Conservation (phyloP, 495 filamentous ascomycete genomes). For the Daldinia vernicosa region DNA sequence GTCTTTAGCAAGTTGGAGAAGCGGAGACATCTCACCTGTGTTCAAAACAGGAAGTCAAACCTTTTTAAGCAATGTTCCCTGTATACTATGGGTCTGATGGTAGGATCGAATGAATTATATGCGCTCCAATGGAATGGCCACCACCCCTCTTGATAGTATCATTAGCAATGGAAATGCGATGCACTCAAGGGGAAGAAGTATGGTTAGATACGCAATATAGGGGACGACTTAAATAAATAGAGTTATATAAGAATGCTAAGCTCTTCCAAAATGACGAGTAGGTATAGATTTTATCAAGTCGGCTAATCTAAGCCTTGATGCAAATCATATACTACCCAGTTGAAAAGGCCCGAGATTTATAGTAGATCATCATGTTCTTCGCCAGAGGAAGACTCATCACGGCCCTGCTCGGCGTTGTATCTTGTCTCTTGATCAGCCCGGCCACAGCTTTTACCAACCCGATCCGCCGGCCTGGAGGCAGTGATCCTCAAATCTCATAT, state of each 20-base stretch:
- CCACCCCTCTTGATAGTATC: background rate
- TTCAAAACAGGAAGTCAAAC: constrained; percentile 11
- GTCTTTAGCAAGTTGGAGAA: background rate
- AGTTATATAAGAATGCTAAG: background rate
- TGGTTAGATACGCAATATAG: background rate
- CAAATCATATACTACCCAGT: background rate
- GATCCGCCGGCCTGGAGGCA: constrained; percentile 44
- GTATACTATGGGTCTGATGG: background rate
- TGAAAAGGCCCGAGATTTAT: background rate
- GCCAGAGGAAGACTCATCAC: constrained; percentile 7
- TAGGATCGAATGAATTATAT: background rate
- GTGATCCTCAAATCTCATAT: constrained; percentile 60
- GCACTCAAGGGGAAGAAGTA: background rate
- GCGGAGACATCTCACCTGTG: background rate
- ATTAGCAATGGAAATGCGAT: background rate
- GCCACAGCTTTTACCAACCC: constrained; percentile 49
- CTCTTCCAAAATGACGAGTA: background rate
- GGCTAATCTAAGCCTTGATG: background rate
- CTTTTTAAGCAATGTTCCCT: background rate
- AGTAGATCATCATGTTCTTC: constrained; percentile 21
- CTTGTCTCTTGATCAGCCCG: constrained; percentile 26
- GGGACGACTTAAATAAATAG: background rate
- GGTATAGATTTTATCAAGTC: background rate
- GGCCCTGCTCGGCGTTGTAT: constrained; percentile 12
- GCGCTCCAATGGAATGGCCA: constrained; percentile 23